These are phyloP conservation scores for Triangularia verruculosa DNA, from an alignment of 2,329 filamentous ascomycete genomes.

Conservation along the genomic window DNA sequence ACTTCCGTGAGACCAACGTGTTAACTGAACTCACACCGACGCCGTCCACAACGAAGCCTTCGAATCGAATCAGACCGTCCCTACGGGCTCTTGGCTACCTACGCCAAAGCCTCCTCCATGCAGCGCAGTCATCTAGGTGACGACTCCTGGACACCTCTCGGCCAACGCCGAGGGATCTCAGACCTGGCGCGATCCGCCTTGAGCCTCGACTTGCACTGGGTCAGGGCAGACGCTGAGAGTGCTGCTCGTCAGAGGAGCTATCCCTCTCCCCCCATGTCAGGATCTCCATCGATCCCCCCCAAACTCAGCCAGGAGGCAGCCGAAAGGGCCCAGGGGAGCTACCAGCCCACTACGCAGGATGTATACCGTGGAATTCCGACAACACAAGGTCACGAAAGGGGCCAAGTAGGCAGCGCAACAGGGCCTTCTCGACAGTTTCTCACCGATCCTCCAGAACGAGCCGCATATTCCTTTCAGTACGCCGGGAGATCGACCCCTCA, in stretches of 20 bases:
- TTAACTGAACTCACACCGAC: slow-evolving; percentile 18
- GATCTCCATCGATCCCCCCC: slow-evolving; percentile 60
- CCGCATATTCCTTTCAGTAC: slow-evolving; percentile 40
- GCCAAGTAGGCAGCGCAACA: slow-evolving; percentile 26
- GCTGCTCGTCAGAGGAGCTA: slow-evolving; percentile 58
- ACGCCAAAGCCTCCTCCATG: slow-evolving; percentile 45
- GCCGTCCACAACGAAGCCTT: slow-evolving; percentile 28
- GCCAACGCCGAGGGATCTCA: slow-evolving; percentile 57
- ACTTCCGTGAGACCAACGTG: slow-evolving; percentile 18
- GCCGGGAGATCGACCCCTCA: slow-evolving; percentile 37
- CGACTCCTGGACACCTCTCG: slow-evolving; percentile 47
- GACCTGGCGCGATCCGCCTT: slow-evolving; percentile 49
- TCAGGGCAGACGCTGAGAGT: slow-evolving; percentile 52
- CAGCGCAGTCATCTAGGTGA: slow-evolving; percentile 48
- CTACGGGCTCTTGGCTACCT: slow-evolving; percentile 26
- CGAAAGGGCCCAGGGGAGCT: slow-evolving; percentile 52
- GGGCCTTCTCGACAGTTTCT: slow-evolving; percentile 37
- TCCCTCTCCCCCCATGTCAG: slow-evolving; percentile 73
- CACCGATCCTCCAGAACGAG: slow-evolving; percentile 39
- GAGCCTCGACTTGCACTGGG: slow-evolving; percentile 54
- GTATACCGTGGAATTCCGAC: slow-evolving; percentile 44
- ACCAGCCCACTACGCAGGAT: slow-evolving; percentile 48
- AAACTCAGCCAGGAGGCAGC: slow-evolving; percentile 57
- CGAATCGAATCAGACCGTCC: slow-evolving; percentile 22
- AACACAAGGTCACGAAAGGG: slow-evolving; percentile 38